Evolutionary conservation across 345 rosid genomes (phyloP).

Genomic region (Bruguiera sexangula): DNA sequence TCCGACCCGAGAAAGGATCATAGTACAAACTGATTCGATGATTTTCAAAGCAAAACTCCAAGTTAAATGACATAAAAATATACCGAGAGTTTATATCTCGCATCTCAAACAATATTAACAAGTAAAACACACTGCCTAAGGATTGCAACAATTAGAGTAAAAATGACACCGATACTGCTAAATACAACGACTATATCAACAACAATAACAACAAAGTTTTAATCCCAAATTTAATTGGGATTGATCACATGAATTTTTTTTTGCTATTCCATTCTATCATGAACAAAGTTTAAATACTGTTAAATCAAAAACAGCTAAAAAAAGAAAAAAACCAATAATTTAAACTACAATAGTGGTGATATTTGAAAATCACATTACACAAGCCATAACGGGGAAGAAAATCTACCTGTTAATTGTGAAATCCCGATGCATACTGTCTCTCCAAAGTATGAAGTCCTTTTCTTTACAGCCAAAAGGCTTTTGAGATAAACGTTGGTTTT

Average conservation of each 20-base stretch:
- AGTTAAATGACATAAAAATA: constrained; percentile 15
- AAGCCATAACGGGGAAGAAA: constrained; percentile 17
- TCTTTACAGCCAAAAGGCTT: constrained; percentile 36
- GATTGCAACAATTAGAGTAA: background rate
- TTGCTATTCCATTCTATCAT: too few species aligned
- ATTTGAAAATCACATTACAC: background rate
- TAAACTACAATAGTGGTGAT: too few species aligned
- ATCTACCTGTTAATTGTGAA: constrained; percentile 86
- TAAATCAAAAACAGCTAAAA: background rate
- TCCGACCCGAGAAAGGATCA: constrained; percentile 56
- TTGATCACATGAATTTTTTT: too few species aligned
- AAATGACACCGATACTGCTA: background rate
- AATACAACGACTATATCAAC: too few species aligned
- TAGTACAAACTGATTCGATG: constrained; percentile 52
- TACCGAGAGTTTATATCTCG: constrained; percentile 2
- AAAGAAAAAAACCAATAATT: background rate
- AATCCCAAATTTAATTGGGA: too few species aligned
- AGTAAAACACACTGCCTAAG: background rate
- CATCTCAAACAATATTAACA: background rate
- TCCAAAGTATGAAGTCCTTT: constrained; percentile 67
- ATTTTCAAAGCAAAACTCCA: constrained; percentile 14
- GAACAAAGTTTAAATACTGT: too few species aligned
- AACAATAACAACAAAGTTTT: too few species aligned
- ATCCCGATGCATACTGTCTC: constrained; percentile 72
- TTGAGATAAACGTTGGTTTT: constrained; percentile 26